Conservation (phyloP, 768 basidiomycete genomes). For the Russula griseocarnosa region DNA sequence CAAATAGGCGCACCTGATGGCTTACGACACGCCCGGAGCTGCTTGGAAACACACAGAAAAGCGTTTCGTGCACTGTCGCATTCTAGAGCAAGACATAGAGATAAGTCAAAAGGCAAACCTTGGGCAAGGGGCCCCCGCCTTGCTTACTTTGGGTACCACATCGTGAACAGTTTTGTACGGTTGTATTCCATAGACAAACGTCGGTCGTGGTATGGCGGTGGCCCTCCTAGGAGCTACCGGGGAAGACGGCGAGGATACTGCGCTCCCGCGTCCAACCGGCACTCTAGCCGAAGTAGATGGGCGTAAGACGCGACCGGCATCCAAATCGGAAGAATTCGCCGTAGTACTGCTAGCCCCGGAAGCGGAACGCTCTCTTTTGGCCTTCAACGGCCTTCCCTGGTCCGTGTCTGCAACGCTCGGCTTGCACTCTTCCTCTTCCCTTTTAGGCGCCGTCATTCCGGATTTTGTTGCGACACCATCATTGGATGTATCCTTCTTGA, state of each 20-base stretch:
- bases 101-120: neutral
- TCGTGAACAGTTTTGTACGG: constrained; percentile 48
- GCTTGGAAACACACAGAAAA: constrained; percentile 73
- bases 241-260: neutral
- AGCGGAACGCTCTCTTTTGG: neutral
- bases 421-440: neutral
- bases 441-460: neutral
- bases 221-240: neutral
- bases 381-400: neutral
- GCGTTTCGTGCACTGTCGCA: constrained; percentile 45
- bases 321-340: neutral
- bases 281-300: neutral
- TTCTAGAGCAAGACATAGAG: neutral
- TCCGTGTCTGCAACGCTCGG: neutral
- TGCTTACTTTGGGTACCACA: constrained; percentile 12
- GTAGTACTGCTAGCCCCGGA: neutral
- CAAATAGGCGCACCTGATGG: constrained; percentile 53
- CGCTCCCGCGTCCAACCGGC: neutral
- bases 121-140: neutral
- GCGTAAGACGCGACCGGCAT: neutral
- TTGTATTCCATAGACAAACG: constrained; percentile 43
- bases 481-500: neutral
- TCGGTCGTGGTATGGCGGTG: constrained; percentile 9
- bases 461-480: neutral
- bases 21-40: constrained; percentile 70